phyloP scores from a whole-genome alignment of 768 basidiomycete species.

The Hypholoma fasciculare region DNA sequence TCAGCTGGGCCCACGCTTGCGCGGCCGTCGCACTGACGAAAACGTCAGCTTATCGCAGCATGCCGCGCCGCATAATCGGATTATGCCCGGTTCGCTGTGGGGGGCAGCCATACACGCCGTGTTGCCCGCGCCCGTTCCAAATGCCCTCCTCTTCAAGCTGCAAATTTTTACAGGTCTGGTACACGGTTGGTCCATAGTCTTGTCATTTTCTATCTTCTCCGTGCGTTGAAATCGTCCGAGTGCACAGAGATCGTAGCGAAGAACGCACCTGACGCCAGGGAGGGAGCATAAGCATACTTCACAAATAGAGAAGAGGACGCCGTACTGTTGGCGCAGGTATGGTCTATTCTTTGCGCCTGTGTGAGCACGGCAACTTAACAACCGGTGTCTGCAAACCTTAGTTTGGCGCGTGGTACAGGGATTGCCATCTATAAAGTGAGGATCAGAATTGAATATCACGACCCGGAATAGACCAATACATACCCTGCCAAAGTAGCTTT shows the following conservation, averaged over 20 bases:
- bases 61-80: not conserved
- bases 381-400: conserved; percentile 37
- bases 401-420: conserved; percentile 41
- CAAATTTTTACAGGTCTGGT: conserved; percentile 54
- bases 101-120: conserved; percentile 59
- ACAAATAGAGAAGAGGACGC: conserved; percentile 22
- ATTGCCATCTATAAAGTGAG: too few relatives aligned
- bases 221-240: conserved; percentile 41
- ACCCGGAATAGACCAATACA: conserved; percentile 6
- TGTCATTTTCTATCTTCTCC: conserved; percentile 41
- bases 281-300: conserved; percentile 49
- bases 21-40: conserved; percentile 43
- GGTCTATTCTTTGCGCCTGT: conserved; percentile 29
- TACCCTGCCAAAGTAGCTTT: conserved; percentile 54
- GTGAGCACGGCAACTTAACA: too few relatives aligned
- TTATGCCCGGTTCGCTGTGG: conserved; percentile 57
- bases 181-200: conserved; percentile 37
- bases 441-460: too few relatives aligned
- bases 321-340: conserved; percentile 51
- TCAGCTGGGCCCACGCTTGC: conserved; percentile 52
- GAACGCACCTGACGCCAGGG: conserved; percentile 51
- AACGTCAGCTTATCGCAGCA: not conserved
- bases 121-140: conserved; percentile 65
- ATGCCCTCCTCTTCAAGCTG: conserved; percentile 62
- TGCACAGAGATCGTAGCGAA: conserved; percentile 44